Evolutionary conservation across 2,329 filamentous ascomycete genomes (phyloP), one percentile per base, ranked within the genome.

Genomic region (Endocalyx cinctus): DNA sequence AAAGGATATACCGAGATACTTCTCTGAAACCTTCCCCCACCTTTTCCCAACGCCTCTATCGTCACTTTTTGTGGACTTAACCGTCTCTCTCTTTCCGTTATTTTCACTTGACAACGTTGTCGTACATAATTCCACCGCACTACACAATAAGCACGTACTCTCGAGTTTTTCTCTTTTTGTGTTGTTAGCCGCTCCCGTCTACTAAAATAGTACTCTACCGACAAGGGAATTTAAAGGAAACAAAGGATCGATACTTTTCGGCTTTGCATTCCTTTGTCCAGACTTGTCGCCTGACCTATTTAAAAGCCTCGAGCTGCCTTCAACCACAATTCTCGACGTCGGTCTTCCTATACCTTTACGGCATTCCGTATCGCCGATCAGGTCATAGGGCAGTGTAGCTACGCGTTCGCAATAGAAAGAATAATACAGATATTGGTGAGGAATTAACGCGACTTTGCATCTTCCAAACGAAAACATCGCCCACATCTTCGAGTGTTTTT

Each of bases 381-480:
- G 52, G 51, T 46, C 48, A 50, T 50, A 48, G 51, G 54, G 54
- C 50, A 51, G 54, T 58, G 54, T 54, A 51, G 44, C 37, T 46
- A 47, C 45, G n/a, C n/a, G n/a, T n/a, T n/a, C n/a, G n/a, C n/a
- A n/a, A n/a, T n/a, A n/a, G n/a, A n/a, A n/a, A n/a, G n/a, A n/a
- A n/a, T n/a, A n/a, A n/a, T n/a, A n/a, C n/a, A n/a, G n/a, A n/a
- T n/a, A n/a, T n/a, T n/a, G n/a, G n/a, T n/a, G n/a, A n/a, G n/a
- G n/a, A n/a, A n/a, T n/a, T n/a, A n/a, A n/a, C n/a, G n/a, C n/a
- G n/a, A n/a, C n/a, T n/a, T n/a, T n/a, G n/a, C n/a, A n/a, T n/a
- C n/a, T n/a, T n/a, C n/a, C n/a, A n/a, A n/a, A n/a, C n/a, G n/a
- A n/a, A n/a, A n/a, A n/a, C n/a, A n/a, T n/a, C n/a, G n/a, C n/a